phyloP scores from a whole-genome alignment of 2,329 filamentous ascomycete species.

The Xylaria sp. region DNA sequence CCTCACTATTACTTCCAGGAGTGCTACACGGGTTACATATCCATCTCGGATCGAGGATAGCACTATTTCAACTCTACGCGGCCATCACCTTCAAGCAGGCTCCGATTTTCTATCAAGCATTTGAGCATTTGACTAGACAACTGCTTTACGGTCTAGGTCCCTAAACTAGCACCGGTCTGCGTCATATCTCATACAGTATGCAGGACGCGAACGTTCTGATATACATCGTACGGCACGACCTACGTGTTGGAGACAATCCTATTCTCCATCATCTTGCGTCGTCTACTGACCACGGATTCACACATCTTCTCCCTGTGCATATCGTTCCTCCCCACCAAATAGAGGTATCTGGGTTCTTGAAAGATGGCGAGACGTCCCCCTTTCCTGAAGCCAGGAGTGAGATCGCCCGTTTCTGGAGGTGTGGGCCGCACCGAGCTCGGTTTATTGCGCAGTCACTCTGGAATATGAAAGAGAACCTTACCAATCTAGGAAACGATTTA shows the following conservation, averaged over 20 bases:
- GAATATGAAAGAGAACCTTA: conserved; percentile 73
- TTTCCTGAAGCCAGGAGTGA: conserved; percentile 74
- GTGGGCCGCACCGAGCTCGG: conserved; percentile 75
- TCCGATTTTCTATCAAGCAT: neutral
- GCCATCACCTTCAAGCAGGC: neutral
- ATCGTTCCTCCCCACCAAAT: conserved; percentile 76
- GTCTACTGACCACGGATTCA: conserved; percentile 63
- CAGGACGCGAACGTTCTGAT: conserved; percentile 65
- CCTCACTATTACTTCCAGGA: neutral
- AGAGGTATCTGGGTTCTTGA: conserved; percentile 79
- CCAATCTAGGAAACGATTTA: conserved; percentile 68
- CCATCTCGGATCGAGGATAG: neutral
- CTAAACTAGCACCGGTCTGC: conserved; percentile 8
- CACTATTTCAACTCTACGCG: neutral
- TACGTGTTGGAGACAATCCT: conserved; percentile 79
- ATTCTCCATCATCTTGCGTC: conserved; percentile 69
- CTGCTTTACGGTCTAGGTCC: conserved; percentile 23
- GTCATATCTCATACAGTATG: conserved; percentile 42
- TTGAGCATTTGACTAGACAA: neutral
- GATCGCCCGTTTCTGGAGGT: conserved; percentile 76
- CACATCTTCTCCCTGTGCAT: conserved; percentile 77
- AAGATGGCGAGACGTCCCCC: conserved; percentile 63
- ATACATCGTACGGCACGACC: conserved; percentile 77
- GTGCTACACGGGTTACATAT: neutral
- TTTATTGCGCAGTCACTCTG: conserved; percentile 79